Conservation (phyloP, 768 basidiomycete species). For the Mycena capillaripes region DNA sequence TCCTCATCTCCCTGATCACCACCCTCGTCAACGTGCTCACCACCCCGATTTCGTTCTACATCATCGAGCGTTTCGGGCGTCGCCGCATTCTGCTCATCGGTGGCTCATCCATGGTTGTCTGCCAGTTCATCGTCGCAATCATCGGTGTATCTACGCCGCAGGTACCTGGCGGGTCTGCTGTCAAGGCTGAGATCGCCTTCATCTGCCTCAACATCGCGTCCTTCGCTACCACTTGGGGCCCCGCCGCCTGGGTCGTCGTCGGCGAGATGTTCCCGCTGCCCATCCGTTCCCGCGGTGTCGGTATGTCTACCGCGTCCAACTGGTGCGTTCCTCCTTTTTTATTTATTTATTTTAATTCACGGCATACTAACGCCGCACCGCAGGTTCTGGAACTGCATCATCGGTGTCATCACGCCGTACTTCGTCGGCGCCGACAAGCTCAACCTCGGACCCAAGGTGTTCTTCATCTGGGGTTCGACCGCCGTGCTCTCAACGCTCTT, state of each 20-base stretch:
- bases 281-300: conserved; percentile 3
- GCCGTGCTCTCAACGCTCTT: conserved; percentile 1
- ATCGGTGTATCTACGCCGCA: neutral
- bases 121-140: conserved; percentile 16
- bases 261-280: conserved; percentile 17
- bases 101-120: neutral
- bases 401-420: conserved; percentile 18
- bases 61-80: conserved; percentile 6
- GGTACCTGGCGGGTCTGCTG: neutral
- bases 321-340: neutral
- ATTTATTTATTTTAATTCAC: no score
- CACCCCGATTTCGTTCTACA: conserved; percentile 74
- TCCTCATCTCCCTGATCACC: conserved; percentile 77
- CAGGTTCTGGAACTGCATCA: conserved; percentile 22
- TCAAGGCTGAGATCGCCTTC: conserved; percentile 5
- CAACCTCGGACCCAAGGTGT: conserved; percentile 15
- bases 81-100: conserved; percentile 11
- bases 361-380: neutral
- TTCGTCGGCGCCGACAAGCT: conserved; percentile 5
- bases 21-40: conserved; percentile 84
- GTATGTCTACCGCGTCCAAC: conserved; percentile 5
- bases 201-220: conserved; percentile 11
- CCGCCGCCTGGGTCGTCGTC: conserved; percentile 13
- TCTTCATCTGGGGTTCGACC: conserved; percentile 18
- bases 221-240: conserved; percentile 3